These are phyloP conservation scores for Takashimella koratensis DNA, from an alignment of 1,284 basidiomycete genomes.

Conservation along the genomic window DNA sequence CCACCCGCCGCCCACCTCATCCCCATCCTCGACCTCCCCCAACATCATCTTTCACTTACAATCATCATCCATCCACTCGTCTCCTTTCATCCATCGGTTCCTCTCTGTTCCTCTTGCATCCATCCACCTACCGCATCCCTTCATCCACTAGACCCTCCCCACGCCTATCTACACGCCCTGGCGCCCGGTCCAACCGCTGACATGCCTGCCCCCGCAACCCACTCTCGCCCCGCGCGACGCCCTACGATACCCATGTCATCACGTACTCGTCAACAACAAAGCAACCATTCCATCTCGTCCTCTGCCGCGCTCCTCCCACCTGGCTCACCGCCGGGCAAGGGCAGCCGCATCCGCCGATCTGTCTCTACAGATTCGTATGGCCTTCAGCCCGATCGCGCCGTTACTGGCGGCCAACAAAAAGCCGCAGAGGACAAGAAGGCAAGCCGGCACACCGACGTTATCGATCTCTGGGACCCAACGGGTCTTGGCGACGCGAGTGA, in stretches of 20 bases:
- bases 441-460: constrained; percentile 46
- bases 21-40: too few relatives aligned
- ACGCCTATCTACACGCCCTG: too few relatives aligned
- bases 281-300: constrained; percentile 19
- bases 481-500: constrained; percentile 46
- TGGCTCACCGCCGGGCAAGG: constrained; percentile 11
- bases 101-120: too few relatives aligned
- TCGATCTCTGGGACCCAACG: constrained; percentile 50
- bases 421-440: constrained; percentile 40
- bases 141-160: too few relatives aligned
- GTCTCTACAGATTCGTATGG: constrained; percentile 37
- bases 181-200: too few relatives aligned
- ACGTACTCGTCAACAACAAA: constrained; percentile 18
- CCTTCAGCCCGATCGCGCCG: constrained; percentile 8
- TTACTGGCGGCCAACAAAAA: constrained; percentile 23
- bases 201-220: constrained; percentile 2
- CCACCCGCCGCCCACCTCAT: too few relatives aligned
- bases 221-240: constrained; percentile 6
- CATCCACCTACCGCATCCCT: too few relatives aligned
- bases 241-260: constrained; percentile 4
- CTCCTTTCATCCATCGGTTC: too few relatives aligned
- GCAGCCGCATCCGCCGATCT: constrained; percentile 25
- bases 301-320: constrained; percentile 22
- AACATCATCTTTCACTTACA: too few relatives aligned
- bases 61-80: too few relatives aligned